These are phyloP conservation scores for Limnomonas spitsbergensis DNA, from an alignment of 139 green algal genomes.

Conservation along the genomic window DNA sequence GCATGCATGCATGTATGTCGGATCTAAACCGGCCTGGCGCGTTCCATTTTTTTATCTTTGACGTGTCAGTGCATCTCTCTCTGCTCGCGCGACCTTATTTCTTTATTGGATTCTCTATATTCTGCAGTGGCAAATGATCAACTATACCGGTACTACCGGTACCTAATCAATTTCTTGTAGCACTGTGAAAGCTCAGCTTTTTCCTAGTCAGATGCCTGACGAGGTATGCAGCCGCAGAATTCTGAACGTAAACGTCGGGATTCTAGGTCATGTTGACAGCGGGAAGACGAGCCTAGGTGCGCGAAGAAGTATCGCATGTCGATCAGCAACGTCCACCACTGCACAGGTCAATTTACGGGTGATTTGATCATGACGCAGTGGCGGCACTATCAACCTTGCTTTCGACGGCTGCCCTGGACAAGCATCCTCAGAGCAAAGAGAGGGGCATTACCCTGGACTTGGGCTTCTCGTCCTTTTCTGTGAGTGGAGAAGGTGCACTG, in stretches of 20 bases:
- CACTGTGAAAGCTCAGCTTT: neutral
- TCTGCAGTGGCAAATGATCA: no score
- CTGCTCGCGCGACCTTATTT: no score
- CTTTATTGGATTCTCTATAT: no score
- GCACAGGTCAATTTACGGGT: no score
- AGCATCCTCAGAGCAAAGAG: conserved; percentile 90
- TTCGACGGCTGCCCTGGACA: conserved; percentile 93
- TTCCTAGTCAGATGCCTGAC: neutral
- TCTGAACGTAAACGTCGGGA: conserved; percentile 88
- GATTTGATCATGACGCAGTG: conserved; percentile 59
- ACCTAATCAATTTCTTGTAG: neutral
- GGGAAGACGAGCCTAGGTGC: conserved; percentile 91
- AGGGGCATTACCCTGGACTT: conserved; percentile 96
- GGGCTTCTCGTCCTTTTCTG: conserved; percentile 89
- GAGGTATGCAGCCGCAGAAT: neutral
- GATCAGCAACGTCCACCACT: neutral
- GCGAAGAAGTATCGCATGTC: neutral
- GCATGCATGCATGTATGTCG: no score
- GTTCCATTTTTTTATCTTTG: no score
- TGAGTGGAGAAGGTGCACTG: conserved; percentile 19
- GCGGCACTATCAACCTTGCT: conserved; percentile 82
- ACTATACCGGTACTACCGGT: no score
- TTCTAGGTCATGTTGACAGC: conserved; percentile 93
- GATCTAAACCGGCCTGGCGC: no score
- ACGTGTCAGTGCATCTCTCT: no score